Evolutionary conservation across 345 rosid genomes (phyloP).

Genomic region (Salix exigua): DNA sequence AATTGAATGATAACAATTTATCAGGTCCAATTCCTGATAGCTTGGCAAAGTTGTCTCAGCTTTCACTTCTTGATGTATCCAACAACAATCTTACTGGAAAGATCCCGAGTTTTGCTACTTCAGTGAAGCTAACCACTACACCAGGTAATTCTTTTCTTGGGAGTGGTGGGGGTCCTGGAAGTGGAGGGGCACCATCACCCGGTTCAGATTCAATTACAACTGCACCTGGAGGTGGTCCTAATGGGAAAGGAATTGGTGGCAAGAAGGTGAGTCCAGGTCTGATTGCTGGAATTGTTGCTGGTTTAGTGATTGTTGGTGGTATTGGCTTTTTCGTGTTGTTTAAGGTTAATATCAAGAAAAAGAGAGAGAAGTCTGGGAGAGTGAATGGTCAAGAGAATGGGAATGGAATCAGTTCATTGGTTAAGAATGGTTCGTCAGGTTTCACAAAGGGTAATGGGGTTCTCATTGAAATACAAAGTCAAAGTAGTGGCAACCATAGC

Average conservation of each 20-base stretch:
- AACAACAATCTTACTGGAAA: constrained; percentile 67
- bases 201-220: constrained; percentile 4
- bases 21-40: constrained; percentile 58
- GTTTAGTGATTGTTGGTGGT: constrained; percentile 39
- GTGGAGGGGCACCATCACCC: neutral
- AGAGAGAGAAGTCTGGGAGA: constrained; percentile 35
- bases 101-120: constrained; percentile 36
- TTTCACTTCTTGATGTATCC: constrained; percentile 54
- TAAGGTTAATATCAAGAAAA: constrained; percentile 41
- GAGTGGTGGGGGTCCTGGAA: constrained; percentile 22
- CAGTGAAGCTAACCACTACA: constrained; percentile 37
- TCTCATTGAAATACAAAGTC: constrained; percentile 46
- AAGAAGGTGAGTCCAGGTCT: constrained; percentile 32
- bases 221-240: constrained; percentile 9
- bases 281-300: constrained; percentile 47
- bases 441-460: constrained; percentile 31
- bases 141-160: constrained; percentile 55
- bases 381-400: constrained; percentile 39
- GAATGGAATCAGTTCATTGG: constrained; percentile 22
- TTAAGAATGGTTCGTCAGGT: constrained; percentile 34
- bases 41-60: constrained; percentile 43
- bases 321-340: constrained; percentile 46
- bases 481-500: constrained; percentile 54
- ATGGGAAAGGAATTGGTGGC: constrained; percentile 24
- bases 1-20: constrained; percentile 54